A percentile compares a stretch with the other conserved stretches of the same genome.
These are phyloP conservation scores for Metarhizium guizhouense DNA, from an alignment of 2,329 filamentous ascomycete species.

Conservation along the genomic window DNA sequence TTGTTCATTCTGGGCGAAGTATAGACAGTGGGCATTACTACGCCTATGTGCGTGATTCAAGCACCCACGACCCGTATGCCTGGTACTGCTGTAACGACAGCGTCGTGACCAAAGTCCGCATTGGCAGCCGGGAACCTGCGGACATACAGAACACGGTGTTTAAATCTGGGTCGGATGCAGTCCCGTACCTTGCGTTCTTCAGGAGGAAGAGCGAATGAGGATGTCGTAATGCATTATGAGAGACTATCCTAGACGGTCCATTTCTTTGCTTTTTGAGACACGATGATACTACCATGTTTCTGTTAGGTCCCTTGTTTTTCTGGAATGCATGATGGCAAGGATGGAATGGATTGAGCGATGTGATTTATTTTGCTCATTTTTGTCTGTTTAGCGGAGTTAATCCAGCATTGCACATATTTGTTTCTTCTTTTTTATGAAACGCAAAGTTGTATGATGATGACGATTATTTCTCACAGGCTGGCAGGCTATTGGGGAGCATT, in stretches of 20 bases:
- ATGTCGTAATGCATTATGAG: background rate
- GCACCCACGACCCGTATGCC: conserved; percentile 29
- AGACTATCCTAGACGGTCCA: background rate
- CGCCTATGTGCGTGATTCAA: conserved; percentile 54
- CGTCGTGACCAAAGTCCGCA: conserved; percentile 29
- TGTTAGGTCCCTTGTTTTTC: background rate
- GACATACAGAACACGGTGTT: conserved; percentile 31
- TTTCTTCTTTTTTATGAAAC: background rate
- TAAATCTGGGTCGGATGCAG: conserved; percentile 24
- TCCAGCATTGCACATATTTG: background rate
- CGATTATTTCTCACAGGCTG: background rate
- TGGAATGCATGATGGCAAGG: background rate
- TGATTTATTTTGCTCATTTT: background rate
- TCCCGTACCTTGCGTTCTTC: conserved; percentile 40
- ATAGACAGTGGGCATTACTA: conserved; percentile 74
- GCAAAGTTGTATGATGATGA: background rate
- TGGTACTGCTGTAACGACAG: conserved; percentile 45
- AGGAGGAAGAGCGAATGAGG: conserved; percentile 22
- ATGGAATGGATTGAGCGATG: background rate
- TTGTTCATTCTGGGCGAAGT: conserved; percentile 63
- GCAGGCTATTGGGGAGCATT: background rate
- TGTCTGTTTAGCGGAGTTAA: background rate
- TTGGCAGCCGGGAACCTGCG: conserved; percentile 25
- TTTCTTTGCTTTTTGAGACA: background rate
- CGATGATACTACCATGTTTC: background rate